Evolutionary conservation across 768 basidiomycete species (phyloP).

Genomic region (Phlebiopsis flavidoalba): DNA sequence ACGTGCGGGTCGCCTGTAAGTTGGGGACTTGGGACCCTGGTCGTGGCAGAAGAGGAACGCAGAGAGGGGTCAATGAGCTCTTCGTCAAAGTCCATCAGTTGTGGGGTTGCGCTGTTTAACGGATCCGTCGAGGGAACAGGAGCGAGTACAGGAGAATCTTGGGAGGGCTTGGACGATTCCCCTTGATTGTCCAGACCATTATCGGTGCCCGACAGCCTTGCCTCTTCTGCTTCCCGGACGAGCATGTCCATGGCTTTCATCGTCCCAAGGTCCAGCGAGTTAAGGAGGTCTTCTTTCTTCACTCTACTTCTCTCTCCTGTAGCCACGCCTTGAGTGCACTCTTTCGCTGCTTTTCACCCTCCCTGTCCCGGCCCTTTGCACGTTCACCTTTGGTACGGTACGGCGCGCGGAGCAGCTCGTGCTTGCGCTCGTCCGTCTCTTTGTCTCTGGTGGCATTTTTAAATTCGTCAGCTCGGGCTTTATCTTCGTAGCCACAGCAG

Average conservation of each 20-base stretch:
- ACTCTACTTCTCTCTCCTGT: conserved; percentile 7
- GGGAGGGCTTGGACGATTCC: not conserved
- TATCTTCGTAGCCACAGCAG: conserved; percentile 24
- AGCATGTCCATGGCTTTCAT: conserved; percentile 33
- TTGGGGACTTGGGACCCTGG: not conserved
- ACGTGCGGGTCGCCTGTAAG: not conserved
- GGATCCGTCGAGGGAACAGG: not conserved
- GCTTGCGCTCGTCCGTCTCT: conserved; percentile 14
- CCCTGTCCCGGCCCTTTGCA: conserved; percentile 14
- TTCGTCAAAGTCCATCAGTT: not conserved
- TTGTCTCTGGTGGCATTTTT: conserved; percentile 17
- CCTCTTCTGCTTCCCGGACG: conserved; percentile 27
- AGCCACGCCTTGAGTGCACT: conserved; percentile 21
- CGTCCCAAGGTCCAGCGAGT: conserved; percentile 23
- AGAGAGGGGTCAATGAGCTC: conserved; percentile 9
- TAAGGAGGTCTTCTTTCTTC: conserved; percentile 27
- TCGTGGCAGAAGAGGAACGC: not conserved
- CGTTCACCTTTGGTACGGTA: conserved; percentile 10
- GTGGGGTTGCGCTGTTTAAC: not conserved
- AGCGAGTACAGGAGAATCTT: not conserved
- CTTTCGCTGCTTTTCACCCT: conserved; percentile 24
- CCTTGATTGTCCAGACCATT: not conserved
- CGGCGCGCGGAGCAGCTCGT: conserved; percentile 17
- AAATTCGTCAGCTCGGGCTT: conserved; percentile 22
- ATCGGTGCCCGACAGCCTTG: not conserved